Conservation (phyloP, 148 eudicot genomes). For the Selenicereus undatus region DNA sequence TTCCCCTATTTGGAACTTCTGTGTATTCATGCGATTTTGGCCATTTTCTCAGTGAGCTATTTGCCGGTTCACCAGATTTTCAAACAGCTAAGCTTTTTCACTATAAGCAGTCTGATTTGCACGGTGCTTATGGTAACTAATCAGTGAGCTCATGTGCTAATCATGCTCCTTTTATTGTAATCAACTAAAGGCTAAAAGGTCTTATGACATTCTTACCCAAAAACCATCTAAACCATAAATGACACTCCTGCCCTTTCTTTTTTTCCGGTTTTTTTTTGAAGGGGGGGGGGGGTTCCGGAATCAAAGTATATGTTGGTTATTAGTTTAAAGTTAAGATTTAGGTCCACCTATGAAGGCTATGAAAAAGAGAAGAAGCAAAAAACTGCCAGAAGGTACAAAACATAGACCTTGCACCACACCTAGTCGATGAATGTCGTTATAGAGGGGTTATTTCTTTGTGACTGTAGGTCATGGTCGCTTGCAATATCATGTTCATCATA, state of each 20-base stretch:
- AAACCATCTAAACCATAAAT: not conserved
- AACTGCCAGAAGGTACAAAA: no score
- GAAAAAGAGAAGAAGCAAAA: no score
- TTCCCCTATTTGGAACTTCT: not conserved
- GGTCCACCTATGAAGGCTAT: no score
- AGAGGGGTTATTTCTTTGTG: not conserved
- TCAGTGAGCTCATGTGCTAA: not conserved
- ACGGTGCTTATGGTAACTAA: not conserved
- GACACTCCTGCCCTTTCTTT: not conserved
- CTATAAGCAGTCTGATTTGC: conserved; percentile 13
- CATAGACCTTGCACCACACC: not conserved
- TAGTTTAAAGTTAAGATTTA: no score
- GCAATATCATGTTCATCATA: not conserved
- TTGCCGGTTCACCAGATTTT: conserved; percentile 2
- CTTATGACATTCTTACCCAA: not conserved
- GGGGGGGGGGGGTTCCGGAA: not conserved
- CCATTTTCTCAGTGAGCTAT: not conserved
- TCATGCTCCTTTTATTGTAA: not conserved
- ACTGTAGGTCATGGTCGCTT: not conserved
- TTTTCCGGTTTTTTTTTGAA: not conserved
- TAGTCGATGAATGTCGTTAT: not conserved
- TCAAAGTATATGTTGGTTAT: not conserved
- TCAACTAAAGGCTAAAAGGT: not conserved
- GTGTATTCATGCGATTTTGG: not conserved
- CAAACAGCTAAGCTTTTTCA: not conserved